Conservation (phyloP, 2,329 filamentous ascomycete species). For the Fusarium poae region DNA sequence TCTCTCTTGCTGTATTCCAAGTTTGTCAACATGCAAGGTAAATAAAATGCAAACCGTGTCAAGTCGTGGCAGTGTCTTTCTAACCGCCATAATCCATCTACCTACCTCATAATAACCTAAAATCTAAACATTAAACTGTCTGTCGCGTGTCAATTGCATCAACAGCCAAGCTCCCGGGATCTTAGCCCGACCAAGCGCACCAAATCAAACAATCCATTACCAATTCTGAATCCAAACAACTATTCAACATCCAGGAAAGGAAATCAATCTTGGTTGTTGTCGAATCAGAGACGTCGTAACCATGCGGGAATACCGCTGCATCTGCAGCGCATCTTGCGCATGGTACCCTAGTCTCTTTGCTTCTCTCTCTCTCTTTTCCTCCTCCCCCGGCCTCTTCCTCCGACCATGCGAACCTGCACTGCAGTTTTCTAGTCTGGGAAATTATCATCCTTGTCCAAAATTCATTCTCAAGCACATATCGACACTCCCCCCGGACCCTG, state of each 20-base stretch:
- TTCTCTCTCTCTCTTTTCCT: not conserved
- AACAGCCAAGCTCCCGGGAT: slow-evolving; percentile 16
- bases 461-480: slow-evolving; percentile 30
- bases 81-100: not conserved
- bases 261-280: slow-evolving; percentile 17
- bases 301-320: slow-evolving; percentile 38
- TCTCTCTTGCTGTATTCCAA: slow-evolving; percentile 17
- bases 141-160: slow-evolving; percentile 22
- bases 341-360: slow-evolving; percentile 24
- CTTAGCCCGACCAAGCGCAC: slow-evolving; percentile 27
- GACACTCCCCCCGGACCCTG: slow-evolving; percentile 40
- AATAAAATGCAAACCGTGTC: not conserved
- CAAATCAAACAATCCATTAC: slow-evolving; percentile 42
- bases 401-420: slow-evolving; percentile 33
- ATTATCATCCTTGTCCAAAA: slow-evolving; percentile 14
- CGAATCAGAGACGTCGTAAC: slow-evolving; percentile 39
- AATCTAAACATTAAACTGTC: slow-evolving; percentile 23
- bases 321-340: slow-evolving; percentile 7
- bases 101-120: slow-evolving; percentile 24
- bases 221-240: slow-evolving; percentile 38
- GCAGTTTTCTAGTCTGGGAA: slow-evolving; percentile 10
- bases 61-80: not conserved
- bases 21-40: not conserved
- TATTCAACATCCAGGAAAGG: slow-evolving; percentile 32
- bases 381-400: slow-evolving; percentile 25